phyloP scores from a whole-genome alignment of 305 asterid species.

The Solanum hybrid region DNA sequence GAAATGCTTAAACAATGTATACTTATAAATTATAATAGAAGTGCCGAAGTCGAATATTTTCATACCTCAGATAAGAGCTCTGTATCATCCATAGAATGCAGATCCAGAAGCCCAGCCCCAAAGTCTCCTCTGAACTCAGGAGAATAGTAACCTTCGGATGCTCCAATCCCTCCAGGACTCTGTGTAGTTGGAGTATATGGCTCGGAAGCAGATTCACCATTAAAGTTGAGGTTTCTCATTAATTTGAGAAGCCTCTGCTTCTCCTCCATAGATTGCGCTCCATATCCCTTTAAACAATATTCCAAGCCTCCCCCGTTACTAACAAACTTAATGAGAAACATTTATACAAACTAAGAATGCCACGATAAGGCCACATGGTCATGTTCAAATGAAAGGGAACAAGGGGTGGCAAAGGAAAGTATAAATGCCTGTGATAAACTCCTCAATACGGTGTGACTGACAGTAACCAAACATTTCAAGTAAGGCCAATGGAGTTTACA shows the following conservation, averaged over 20 bases:
- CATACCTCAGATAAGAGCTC: conserved; percentile 37
- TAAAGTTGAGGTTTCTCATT: conserved; percentile 90
- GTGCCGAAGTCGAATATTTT: background rate
- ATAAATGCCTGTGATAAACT: background rate
- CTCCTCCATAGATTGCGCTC: conserved; percentile 94
- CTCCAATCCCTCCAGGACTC: conserved; percentile 52
- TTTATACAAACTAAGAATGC: background rate
- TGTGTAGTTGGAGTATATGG: conserved; percentile 72
- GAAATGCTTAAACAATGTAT: background rate
- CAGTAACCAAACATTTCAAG: background rate
- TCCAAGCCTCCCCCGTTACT: conserved; percentile 25
- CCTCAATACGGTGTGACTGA: background rate
- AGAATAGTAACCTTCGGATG: background rate
- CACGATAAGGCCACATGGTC: background rate
- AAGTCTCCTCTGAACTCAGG: background rate
- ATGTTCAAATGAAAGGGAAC: background rate
- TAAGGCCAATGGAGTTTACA: background rate
- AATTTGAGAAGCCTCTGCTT: conserved; percentile 87
- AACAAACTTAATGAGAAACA: conserved; percentile 5
- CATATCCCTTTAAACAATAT: conserved; percentile 70
- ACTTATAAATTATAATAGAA: background rate
- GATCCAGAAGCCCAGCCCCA: background rate
- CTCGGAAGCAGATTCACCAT: conserved; percentile 80
- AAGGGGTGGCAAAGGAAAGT: background rate
- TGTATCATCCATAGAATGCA: background rate